A percentile compares a stretch with the other conserved stretches of the same genome.
These are phyloP conservation scores for Closterium sp. DNA, from an alignment of 139 green algal species.

Conservation along the genomic window DNA sequence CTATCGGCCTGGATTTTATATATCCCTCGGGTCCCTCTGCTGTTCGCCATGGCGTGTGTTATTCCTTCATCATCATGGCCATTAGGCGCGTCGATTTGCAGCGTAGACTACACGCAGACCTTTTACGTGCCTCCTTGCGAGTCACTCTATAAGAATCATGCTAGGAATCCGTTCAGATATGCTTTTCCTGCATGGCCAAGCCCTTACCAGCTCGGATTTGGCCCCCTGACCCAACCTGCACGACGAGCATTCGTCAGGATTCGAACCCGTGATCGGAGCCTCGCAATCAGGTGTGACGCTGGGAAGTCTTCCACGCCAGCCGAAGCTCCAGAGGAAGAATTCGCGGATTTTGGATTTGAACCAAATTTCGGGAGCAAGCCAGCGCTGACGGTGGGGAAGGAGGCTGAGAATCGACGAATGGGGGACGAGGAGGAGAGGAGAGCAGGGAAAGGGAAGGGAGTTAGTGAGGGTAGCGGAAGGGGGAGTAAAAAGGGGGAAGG, in stretches of 20 bases:
- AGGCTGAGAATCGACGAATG: neutral
- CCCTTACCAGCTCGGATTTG: neutral
- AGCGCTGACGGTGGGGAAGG: neutral
- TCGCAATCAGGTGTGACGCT: neutral
- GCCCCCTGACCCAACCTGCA: neutral
- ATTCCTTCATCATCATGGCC: neutral
- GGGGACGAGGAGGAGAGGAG: neutral
- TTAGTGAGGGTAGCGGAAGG: neutral
- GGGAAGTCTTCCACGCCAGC: neutral
- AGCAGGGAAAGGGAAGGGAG: neutral
- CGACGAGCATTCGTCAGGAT: neutral
- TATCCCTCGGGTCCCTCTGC: neutral
- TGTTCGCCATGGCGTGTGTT: neutral
- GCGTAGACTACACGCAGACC: neutral
- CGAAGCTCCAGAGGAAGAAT: neutral
- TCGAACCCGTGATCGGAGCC: neutral
- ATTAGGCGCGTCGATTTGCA: neutral
- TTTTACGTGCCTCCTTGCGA: neutral
- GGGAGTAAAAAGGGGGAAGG: neutral
- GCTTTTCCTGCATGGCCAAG: neutral
- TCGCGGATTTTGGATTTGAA: neutral
- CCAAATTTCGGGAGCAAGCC: neutral
- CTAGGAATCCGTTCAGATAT: neutral
- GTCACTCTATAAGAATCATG: neutral
- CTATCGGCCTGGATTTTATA: neutral